Conservation (phyloP, 192 early-diverging fungal genomes). For the Helicostylum pulchrum region DNA sequence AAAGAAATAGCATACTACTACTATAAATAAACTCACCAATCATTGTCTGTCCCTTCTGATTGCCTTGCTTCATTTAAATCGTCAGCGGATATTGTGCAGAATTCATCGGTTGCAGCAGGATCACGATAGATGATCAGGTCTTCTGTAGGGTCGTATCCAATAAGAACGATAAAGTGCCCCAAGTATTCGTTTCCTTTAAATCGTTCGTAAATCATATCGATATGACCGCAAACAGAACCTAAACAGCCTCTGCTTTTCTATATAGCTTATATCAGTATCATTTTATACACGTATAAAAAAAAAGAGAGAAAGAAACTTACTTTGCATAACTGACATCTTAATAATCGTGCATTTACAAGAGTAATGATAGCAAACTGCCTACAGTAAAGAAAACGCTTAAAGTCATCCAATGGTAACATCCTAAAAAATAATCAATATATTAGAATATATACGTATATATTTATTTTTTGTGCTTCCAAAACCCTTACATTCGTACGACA, state of each 20-base stretch:
- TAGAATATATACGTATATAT: not conserved
- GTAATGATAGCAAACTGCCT: slow-evolving; percentile 73
- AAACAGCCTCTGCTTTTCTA: slow-evolving; percentile 29
- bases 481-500: slow-evolving; percentile 64
- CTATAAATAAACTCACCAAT: slow-evolving; percentile 50
- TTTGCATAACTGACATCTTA: slow-evolving; percentile 65
- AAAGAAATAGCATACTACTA: slow-evolving; percentile 9
- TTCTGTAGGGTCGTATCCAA: slow-evolving; percentile 74
- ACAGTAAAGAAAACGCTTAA: slow-evolving; percentile 78
- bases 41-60: slow-evolving; percentile 77
- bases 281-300: not conserved
- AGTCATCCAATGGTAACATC: slow-evolving; percentile 74
- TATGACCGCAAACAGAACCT: slow-evolving; percentile 25
- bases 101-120: slow-evolving; percentile 67
- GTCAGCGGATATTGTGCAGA: slow-evolving; percentile 65
- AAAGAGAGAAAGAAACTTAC: slow-evolving; percentile 26
- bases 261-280: not conserved
- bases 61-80: slow-evolving; percentile 67
- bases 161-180: slow-evolving; percentile 87
- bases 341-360: slow-evolving; percentile 68
- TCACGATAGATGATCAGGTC: slow-evolving; percentile 86
- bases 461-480: not conserved
- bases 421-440: slow-evolving; percentile 16
- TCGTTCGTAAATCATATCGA: slow-evolving; percentile 32
- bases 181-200: slow-evolving; percentile 43